Evolutionary conservation across 306 rosid genomes (phyloP).

Genomic region (Ormosia semicastrata): DNA sequence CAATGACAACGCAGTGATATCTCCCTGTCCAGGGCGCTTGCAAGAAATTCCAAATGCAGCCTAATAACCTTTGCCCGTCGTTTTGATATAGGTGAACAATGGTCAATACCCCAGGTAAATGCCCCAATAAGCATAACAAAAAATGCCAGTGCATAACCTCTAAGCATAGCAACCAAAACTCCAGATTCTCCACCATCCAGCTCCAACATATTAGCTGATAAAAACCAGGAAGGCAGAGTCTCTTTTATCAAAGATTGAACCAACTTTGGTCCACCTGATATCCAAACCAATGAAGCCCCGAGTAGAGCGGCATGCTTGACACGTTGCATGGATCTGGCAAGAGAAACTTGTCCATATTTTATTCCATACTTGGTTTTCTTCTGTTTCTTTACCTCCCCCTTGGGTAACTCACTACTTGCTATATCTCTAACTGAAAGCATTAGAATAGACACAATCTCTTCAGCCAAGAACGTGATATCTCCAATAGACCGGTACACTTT

Average conservation of each 20-base stretch:
- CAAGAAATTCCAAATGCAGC: constrained; percentile 70
- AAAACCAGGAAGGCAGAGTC: constrained; percentile 82
- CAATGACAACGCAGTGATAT: constrained; percentile 56
- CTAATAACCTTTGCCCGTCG: constrained; percentile 57
- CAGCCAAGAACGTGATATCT: constrained; percentile 64
- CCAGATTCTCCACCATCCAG: constrained; percentile 58
- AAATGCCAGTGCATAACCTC: constrained; percentile 80
- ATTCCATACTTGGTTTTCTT: constrained; percentile 65
- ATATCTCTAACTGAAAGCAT: constrained; percentile 75
- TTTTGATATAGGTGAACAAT: constrained; percentile 38
- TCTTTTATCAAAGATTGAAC: constrained; percentile 72
- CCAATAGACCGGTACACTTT: constrained; percentile 70
- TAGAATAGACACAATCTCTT: constrained; percentile 74
- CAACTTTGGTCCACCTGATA: constrained; percentile 72
- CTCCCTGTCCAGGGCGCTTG: constrained; percentile 57
- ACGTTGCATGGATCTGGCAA: constrained; percentile 63
- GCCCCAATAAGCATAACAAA: constrained; percentile 67
- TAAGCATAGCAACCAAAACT: constrained; percentile 62
- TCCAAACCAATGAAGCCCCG: constrained; percentile 85
- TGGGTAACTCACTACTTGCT: constrained; percentile 55
- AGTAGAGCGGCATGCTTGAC: constrained; percentile 84
- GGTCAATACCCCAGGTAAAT: constrained; percentile 84
- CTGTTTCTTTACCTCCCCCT: constrained; percentile 48
- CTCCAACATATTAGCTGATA: constrained; percentile 49
- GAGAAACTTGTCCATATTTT: constrained; percentile 71